Evolutionary conservation across 176 grass and related monocot species (phyloP).

Genomic region (Tillandsia fasciculata): DNA sequence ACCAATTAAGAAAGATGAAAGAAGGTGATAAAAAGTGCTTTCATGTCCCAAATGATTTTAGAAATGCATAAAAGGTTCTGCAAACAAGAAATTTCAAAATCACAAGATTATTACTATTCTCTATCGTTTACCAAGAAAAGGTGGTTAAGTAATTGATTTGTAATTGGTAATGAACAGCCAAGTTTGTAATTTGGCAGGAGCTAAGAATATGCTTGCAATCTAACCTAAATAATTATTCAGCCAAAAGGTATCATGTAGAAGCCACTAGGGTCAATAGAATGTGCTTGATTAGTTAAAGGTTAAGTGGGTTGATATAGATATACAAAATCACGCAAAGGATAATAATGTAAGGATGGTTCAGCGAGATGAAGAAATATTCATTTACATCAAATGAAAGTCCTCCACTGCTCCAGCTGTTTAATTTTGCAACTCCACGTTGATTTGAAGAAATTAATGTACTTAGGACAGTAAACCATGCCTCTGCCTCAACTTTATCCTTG

Average conservation of each 20-base stretch:
- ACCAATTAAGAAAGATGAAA: too few relatives aligned
- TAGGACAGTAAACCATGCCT: constrained; percentile 76
- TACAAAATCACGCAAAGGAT: background rate
- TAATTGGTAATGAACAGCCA: too few relatives aligned
- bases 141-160: too few relatives aligned
- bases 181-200: too few relatives aligned
- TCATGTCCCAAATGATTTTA: background rate
- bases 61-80: background rate
- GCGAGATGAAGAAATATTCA: background rate
- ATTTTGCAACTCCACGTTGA: constrained; percentile 31
- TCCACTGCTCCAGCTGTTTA: constrained; percentile 28
- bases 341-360: constrained; percentile 1
- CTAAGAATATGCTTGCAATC: too few relatives aligned
- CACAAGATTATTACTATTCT: background rate
- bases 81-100: background rate
- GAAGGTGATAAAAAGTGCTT: too few relatives aligned
- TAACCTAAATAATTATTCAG: too few relatives aligned
- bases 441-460: constrained; percentile 54
- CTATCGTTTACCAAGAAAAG: too few relatives aligned
- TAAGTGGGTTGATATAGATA: background rate
- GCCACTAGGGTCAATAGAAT: background rate
- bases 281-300: background rate
- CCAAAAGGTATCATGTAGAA: background rate
- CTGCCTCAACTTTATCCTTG: constrained; percentile 88
- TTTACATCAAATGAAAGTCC: constrained; percentile 57